Evolutionary conservation across 768 basidiomycete genomes (phyloP), one percentile per base, ranked within the genome.

Genomic region (Phlegmacium glaucopus): DNA sequence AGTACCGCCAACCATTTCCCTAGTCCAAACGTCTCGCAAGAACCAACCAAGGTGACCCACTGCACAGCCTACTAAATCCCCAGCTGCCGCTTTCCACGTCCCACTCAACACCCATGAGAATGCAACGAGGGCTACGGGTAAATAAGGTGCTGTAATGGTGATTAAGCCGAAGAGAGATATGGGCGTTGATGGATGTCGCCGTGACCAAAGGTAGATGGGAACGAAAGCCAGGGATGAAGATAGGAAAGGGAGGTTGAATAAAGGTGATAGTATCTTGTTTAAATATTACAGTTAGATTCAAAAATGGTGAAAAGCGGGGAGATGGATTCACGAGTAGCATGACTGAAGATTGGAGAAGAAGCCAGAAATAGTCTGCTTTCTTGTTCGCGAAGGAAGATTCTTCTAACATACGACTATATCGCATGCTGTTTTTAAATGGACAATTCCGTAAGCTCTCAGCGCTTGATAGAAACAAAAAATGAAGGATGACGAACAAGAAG

Each of bases 121-220:
- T 0, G 75, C 87, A 16, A 97, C 89, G 28, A 98, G 84, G 0
- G 92, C 93, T 26, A 94, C 68, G 2, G 95, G 95, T 6, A 99
- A 83, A 65, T 99, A 97, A 0, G 95, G 92, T 0, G 95, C 95
- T 0, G 91, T 87, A 60, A 99, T 94, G 4, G 91, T 97, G 59
- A 98, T 76, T 22, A 98, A 72, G 8, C 95, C 95, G 57, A 99
- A 96, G 12, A 99, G 80, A 3, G 92, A 94, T 48, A 99, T 93
- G n/a, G 92, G 91, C 4, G 93, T 91, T 4, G 87, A 83, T 3
- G 95, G 94, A 63, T 99, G 95, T 16, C 94, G 78, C 44, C 95
- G 75, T 13, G 94, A 93, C 96, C 96, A 99, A 50, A 98, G 75
- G 65, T 99, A 99, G 34, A 97, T 96, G 3, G 95, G 88, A 2